These are phyloP conservation scores for Claviceps sp. DNA, from an alignment of 2,329 filamentous ascomycete species.

Conservation along the genomic window DNA sequence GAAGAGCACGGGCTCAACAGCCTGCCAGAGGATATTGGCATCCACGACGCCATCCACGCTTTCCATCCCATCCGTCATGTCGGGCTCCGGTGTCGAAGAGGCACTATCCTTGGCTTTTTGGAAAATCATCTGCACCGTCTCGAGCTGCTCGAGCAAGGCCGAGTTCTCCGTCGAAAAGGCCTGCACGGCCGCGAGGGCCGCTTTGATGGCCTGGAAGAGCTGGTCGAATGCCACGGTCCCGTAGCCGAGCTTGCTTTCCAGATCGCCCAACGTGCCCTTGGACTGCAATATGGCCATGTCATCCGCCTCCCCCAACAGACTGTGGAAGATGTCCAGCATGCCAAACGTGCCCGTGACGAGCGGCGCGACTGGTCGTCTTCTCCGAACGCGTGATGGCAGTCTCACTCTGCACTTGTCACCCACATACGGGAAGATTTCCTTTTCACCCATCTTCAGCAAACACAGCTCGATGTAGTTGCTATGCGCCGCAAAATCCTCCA, in stretches of 20 bases:
- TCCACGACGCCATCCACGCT: conserved; percentile 7
- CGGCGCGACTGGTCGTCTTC: conserved; percentile 45
- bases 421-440: conserved; percentile 46
- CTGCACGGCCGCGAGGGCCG: conserved; percentile 13
- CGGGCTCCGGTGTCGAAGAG: conserved; percentile 7
- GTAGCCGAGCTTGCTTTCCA: conserved; percentile 65
- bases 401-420: conserved; percentile 12
- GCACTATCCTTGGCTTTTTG: conserved; percentile 13
- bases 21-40: conserved; percentile 52
- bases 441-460: conserved; percentile 54
- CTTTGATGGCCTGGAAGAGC: conserved; percentile 14
- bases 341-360: conserved; percentile 45
- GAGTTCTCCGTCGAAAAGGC: conserved; percentile 12
- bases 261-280: conserved; percentile 51
- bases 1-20: conserved; percentile 69
- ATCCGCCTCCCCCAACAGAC: conserved; percentile 39
- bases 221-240: conserved; percentile 24
- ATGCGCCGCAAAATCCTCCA: conserved; percentile 54
- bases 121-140: conserved; percentile 14
- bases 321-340: conserved; percentile 60
- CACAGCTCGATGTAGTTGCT: conserved; percentile 66
- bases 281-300: conserved; percentile 28
- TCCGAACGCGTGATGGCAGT: conserved; percentile 37
- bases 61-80: conserved; percentile 3
- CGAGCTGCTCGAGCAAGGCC: conserved; percentile 14